phyloP scores from a whole-genome alignment of 164 flowering plant genomes.

The Magnolia sinica region DNA sequence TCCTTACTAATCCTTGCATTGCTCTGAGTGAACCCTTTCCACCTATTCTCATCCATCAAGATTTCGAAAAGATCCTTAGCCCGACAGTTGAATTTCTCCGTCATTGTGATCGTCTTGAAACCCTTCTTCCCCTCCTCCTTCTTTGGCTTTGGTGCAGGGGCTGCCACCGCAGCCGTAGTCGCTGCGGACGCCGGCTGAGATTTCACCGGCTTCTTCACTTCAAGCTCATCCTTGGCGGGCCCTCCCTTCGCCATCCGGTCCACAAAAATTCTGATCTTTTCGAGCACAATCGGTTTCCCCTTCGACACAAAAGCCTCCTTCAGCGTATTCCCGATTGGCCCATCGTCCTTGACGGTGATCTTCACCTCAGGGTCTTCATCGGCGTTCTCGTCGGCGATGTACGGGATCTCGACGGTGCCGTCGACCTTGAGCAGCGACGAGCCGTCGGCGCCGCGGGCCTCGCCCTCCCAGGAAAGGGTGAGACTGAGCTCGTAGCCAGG shows the following conservation, averaged over 20 bases:
- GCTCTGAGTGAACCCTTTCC: slow-evolving; percentile 98
- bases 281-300: slow-evolving; percentile 65
- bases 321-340: slow-evolving; percentile 59
- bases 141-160: slow-evolving; percentile 18
- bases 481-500: slow-evolving; percentile 87
- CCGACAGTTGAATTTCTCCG: slow-evolving; percentile 83
- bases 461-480: slow-evolving; percentile 67
- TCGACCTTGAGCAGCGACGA: slow-evolving; percentile 42
- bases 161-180: not conserved
- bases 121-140: slow-evolving; percentile 57
- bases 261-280: slow-evolving; percentile 78
- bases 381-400: slow-evolving; percentile 92
- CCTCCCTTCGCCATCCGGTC: slow-evolving; percentile 84
- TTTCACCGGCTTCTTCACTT: slow-evolving; percentile 49
- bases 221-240: slow-evolving; percentile 83
- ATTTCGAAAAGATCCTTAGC: slow-evolving; percentile 87
- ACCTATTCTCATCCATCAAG: slow-evolving; percentile 95
- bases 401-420: slow-evolving; percentile 78
- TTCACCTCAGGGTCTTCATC: slow-evolving; percentile 86
- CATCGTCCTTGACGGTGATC: slow-evolving; percentile 68
- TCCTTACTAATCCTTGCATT: slow-evolving; percentile 92
- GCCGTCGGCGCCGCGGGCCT: slow-evolving; percentile 60
- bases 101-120: slow-evolving; percentile 72
- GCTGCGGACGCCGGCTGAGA: slow-evolving; percentile 9
- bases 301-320: slow-evolving; percentile 67